Conservation (phyloP, 768 basidiomycete species). For the Agaricus blazei region DNA sequence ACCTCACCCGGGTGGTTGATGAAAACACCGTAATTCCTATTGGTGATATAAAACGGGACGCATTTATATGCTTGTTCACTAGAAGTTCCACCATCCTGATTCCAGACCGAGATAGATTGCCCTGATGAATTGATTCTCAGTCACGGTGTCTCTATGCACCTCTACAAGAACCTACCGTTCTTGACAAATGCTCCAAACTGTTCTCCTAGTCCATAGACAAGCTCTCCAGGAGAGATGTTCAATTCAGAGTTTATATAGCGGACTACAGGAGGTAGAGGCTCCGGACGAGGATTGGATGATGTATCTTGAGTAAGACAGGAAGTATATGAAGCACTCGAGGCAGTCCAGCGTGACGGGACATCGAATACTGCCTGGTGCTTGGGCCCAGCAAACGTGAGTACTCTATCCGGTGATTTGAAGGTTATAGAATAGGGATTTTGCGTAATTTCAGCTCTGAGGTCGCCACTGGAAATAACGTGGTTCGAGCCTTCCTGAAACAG, state of each 20-base stretch:
- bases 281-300: conserved; percentile 52
- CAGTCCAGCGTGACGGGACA: conserved; percentile 51
- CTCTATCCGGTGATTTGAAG: conserved; percentile 47
- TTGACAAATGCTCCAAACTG: conserved; percentile 73
- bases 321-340: conserved; percentile 43
- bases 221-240: conserved; percentile 63
- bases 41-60: conserved; percentile 66
- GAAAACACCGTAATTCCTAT: conserved; percentile 69
- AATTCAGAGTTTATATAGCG: conserved; percentile 56
- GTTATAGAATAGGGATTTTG: conserved; percentile 58
- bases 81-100: conserved; percentile 72
- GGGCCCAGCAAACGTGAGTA: conserved; percentile 44
- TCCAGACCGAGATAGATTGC: conserved; percentile 62
- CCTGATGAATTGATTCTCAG: conserved; percentile 24
- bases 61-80: conserved; percentile 66
- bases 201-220: conserved; percentile 72
- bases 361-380: conserved; percentile 54
- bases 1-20: conserved; percentile 75
- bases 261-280: conserved; percentile 33
- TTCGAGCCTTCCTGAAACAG: conserved; percentile 27
- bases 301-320: conserved; percentile 54
- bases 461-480: conserved; percentile 37
- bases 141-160: conserved; percentile 10
- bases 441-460: conserved; percentile 49
- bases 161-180: conserved; percentile 48